These are phyloP conservation scores for Mediolabrus comicus DNA, from an alignment of 108 stramenopile genomes.

Conservation along the genomic window DNA sequence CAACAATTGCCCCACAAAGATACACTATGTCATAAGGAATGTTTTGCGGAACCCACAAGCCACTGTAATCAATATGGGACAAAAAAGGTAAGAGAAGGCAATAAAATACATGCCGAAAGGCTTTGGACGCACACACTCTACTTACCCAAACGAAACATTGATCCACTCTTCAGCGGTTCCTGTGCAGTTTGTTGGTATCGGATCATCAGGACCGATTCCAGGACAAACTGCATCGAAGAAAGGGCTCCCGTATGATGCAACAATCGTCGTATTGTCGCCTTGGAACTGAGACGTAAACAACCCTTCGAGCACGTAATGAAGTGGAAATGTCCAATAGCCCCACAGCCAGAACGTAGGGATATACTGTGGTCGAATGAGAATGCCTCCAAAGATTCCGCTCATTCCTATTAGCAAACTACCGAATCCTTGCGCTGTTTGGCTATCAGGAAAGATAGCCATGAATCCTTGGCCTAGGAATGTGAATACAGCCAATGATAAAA, in stretches of 20 bases:
- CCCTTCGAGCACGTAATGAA: slow-evolving; percentile 65
- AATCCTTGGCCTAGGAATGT: slow-evolving; percentile 55
- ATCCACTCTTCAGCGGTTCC: slow-evolving; percentile 76
- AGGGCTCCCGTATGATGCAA: slow-evolving; percentile 42
- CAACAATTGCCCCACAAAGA: slow-evolving; percentile 39
- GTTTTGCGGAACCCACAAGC: slow-evolving; percentile 49
- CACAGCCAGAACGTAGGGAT: slow-evolving; percentile 50
- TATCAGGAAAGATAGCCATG: slow-evolving; percentile 53
- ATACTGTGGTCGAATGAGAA: slow-evolving; percentile 57
- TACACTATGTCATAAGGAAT: slow-evolving; percentile 53
- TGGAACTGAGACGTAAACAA: slow-evolving; percentile 58
- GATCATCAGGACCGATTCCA: background rate
- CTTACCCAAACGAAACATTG: slow-evolving; percentile 43
- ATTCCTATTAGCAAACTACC: slow-evolving; percentile 49
- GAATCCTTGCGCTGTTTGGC: slow-evolving; percentile 54
- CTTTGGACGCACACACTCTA: too few species aligned
- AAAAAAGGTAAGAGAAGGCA: background rate
- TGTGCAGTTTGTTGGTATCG: background rate
- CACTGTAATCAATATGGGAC: background rate
- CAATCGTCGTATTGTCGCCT: slow-evolving; percentile 55
- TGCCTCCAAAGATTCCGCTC: slow-evolving; percentile 59
- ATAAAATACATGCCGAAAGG: too few species aligned
- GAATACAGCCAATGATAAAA: slow-evolving; percentile 30
- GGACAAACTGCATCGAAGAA: slow-evolving; percentile 51
- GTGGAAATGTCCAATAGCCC: slow-evolving; percentile 50